Conservation (phyloP, 108 stramenopile species). For the Fistulifera pelliculosa region DNA sequence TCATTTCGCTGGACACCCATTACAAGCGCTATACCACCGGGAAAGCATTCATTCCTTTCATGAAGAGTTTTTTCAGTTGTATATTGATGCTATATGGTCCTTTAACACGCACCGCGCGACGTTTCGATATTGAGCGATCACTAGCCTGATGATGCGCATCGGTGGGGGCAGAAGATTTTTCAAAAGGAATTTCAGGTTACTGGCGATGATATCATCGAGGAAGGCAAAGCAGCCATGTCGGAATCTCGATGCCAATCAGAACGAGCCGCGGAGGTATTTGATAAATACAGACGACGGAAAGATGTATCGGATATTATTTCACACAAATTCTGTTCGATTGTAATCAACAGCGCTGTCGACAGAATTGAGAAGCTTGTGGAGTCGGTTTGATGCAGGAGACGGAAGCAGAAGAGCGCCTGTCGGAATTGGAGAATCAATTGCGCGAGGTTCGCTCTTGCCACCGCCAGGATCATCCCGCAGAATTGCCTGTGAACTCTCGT, state of each 20-base stretch:
- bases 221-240: constrained; percentile 35
- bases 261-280: constrained; percentile 29
- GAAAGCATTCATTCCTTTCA: background rate
- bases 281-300: constrained; percentile 14
- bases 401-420: constrained; percentile 48
- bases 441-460: constrained; percentile 13
- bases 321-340: constrained; percentile 59
- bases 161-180: constrained; percentile 26
- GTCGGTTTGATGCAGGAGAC: constrained; percentile 46
- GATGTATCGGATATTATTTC: constrained; percentile 34
- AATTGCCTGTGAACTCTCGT: background rate
- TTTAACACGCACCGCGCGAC: background rate
- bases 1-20: background rate
- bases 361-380: constrained; percentile 31
- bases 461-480: constrained; percentile 13
- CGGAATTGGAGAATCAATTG: constrained; percentile 31
- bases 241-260: constrained; percentile 36
- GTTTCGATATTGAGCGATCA: constrained; percentile 15
- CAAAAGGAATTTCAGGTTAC: constrained; percentile 28
- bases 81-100: background rate
- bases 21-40: no score
- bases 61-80: no score
- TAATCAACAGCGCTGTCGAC: constrained; percentile 34
- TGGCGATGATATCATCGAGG: constrained; percentile 23
- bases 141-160: constrained; percentile 34